Conservation (phyloP, 2,329 filamentous ascomycete genomes). For the Emydomyces testavorans region DNA sequence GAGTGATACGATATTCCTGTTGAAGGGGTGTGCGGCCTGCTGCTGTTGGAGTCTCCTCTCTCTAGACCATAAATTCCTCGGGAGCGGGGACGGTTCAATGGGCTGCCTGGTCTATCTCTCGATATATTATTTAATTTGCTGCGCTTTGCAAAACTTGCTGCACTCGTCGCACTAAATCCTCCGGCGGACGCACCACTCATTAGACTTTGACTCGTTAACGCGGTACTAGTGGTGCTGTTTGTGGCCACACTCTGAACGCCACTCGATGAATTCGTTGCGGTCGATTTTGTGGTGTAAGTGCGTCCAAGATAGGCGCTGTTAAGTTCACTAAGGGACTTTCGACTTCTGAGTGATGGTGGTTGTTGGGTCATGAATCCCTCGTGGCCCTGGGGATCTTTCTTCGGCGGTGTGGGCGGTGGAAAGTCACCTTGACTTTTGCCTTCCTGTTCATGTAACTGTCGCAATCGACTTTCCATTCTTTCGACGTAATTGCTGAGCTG, state of each 20-base stretch:
- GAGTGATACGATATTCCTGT: conserved; percentile 84
- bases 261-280: conserved; percentile 63
- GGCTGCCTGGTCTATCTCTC: conserved; percentile 36
- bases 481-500: conserved; percentile 78
- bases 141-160: conserved; percentile 78
- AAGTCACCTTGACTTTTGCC: conserved; percentile 36
- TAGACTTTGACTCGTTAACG: conserved; percentile 69
- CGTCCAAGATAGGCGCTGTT: conserved; percentile 58
- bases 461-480: conserved; percentile 76
- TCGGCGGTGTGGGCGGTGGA: conserved; percentile 53
- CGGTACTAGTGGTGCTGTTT: conserved; percentile 56
- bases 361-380: conserved; percentile 34
- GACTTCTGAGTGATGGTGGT: conserved; percentile 29
- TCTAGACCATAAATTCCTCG: conserved; percentile 31
- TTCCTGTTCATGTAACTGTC: conserved; percentile 52
- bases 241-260: conserved; percentile 58
- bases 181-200: conserved; percentile 92
- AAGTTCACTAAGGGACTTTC: conserved; percentile 58
- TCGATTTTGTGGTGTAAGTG: conserved; percentile 82
- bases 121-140: conserved; percentile 36
- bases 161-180: conserved; percentile 87
- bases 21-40: conserved; percentile 44
- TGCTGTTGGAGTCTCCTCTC: conserved; percentile 20
- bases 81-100: conserved; percentile 30
- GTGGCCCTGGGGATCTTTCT: conserved; percentile 28